Base-by-base conservation (phyloP, 768 basidiomycete genomes). In the Pholiota molesta region DNA sequence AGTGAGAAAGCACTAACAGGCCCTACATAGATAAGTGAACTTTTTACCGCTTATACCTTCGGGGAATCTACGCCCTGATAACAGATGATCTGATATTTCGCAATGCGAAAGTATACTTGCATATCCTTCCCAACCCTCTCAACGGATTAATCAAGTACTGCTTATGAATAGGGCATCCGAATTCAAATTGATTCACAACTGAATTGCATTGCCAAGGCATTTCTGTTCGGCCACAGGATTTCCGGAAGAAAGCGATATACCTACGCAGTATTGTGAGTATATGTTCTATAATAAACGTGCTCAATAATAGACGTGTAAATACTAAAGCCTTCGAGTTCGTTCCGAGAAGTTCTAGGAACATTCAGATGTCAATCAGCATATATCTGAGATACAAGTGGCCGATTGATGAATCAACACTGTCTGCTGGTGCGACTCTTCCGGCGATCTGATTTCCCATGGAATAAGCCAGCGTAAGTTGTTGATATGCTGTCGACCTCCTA, bases 211-310 rank as follows among this genome's bases (percentile, higher is more conserved):
- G 23, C 1, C 47, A 49, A 19, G 23, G 19, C 4, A 2, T 26
- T 14, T 44, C 42, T 44, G 7, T 44, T 5, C 42, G 23, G 47
- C 47, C 23, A 49, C 23, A 49, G 23, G 47, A 19, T 49, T 49
- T 49, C 44, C 47, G 47, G 49, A 64, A 66, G 37, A 59, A 21
- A 17, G 26, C 39, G 40, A 57, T 45, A 55, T 5, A 29, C 59
- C 51, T 65, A 59, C 39, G 58, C 51, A 55, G 47, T 45, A 52
- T 60, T 67, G 56, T 55, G 61, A 59, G 60, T 60, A 64, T 52
- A 63, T 45, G 14, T 40, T 53, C 51, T 53, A 53, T 59, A 52
- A 37, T 39, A 49, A 58, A 19, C 16, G 4, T 58, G 47, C 47
- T 5, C 45, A 63, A 61, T 57, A 58, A 62, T 60, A 65, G 61